Conservation (phyloP, 2,329 filamentous ascomycete genomes). For the Exophiala lecanii-corni region DNA sequence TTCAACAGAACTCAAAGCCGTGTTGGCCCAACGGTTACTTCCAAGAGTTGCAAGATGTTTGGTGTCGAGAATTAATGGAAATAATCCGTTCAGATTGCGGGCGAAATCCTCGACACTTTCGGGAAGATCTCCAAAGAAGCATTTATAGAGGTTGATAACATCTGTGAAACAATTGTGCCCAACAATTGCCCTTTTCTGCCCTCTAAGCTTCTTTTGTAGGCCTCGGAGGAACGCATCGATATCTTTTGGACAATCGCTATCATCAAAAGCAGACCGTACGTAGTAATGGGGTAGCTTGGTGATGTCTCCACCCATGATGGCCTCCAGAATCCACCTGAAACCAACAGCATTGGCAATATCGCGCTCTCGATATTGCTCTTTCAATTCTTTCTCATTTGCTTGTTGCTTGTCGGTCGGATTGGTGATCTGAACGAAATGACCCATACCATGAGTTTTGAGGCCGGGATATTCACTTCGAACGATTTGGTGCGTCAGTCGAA, state of each 20-base stretch:
- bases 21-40: conserved; percentile 29
- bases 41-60: conserved; percentile 56
- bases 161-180: conserved; percentile 63
- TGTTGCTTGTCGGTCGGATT: conserved; percentile 34
- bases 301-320: conserved; percentile 40
- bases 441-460: conserved; percentile 36
- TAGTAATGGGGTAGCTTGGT: conserved; percentile 33
- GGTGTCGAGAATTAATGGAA: conserved; percentile 57
- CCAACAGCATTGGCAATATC: conserved; percentile 36
- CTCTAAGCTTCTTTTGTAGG: conserved; percentile 39
- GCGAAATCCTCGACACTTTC: conserved; percentile 53
- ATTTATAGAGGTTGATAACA: conserved; percentile 56
- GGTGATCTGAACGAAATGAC: conserved; percentile 39
- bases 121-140: conserved; percentile 56
- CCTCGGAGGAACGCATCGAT: conserved; percentile 26
- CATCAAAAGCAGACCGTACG: conserved; percentile 28
- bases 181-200: conserved; percentile 49
- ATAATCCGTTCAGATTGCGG: conserved; percentile 46
- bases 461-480: conserved; percentile 56
- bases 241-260: conserved; percentile 25
- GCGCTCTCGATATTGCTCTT: conserved; percentile 28
- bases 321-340: conserved; percentile 46
- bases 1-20: conserved; percentile 48
- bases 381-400: conserved; percentile 28
- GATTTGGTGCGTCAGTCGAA: conserved; percentile 61